Evolutionary conservation across 2,329 filamentous ascomycete genomes (phyloP).

Genomic region (Ambrosiella cleistominuta): DNA sequence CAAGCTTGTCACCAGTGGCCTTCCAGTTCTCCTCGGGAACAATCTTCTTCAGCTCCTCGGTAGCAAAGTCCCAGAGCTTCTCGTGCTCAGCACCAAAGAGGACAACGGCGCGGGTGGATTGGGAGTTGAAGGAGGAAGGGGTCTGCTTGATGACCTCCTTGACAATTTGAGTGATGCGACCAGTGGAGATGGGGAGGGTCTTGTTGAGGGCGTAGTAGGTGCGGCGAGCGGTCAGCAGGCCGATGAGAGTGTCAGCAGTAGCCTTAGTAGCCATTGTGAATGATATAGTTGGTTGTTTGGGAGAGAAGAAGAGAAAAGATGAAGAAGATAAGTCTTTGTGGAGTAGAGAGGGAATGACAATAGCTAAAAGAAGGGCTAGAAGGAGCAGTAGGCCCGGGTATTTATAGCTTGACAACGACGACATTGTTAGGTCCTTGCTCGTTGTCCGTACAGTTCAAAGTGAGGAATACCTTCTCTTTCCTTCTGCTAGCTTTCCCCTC

Average conservation of each 20-base stretch:
- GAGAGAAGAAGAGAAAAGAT: neutral
- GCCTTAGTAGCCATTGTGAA: constrained; percentile 25
- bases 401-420: constrained; percentile 5
- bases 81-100: constrained; percentile 71
- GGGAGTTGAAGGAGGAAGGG: constrained; percentile 77
- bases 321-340: neutral
- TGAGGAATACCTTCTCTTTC: neutral
- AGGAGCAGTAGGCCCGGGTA: constrained; percentile 7
- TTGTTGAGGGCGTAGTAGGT: constrained; percentile 52
- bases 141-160: constrained; percentile 46
- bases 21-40: constrained; percentile 49
- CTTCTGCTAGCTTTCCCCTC: too few relatives aligned
- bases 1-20: constrained; percentile 27
- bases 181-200: constrained; percentile 36
- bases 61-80: constrained; percentile 65
- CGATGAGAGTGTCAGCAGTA: constrained; percentile 32
- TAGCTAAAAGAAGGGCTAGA: constrained; percentile 3
- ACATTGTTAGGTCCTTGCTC: constrained; percentile 1
- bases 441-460: neutral
- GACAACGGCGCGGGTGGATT: constrained; percentile 61
- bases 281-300: constrained; percentile 13
- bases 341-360: constrained; percentile 4
- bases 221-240: constrained; percentile 50
- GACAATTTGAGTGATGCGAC: constrained; percentile 48
- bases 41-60: constrained; percentile 46